These are phyloP conservation scores for Phialemonium atrogriseum DNA, from an alignment of 2,329 filamentous ascomycete genomes.

Conservation along the genomic window DNA sequence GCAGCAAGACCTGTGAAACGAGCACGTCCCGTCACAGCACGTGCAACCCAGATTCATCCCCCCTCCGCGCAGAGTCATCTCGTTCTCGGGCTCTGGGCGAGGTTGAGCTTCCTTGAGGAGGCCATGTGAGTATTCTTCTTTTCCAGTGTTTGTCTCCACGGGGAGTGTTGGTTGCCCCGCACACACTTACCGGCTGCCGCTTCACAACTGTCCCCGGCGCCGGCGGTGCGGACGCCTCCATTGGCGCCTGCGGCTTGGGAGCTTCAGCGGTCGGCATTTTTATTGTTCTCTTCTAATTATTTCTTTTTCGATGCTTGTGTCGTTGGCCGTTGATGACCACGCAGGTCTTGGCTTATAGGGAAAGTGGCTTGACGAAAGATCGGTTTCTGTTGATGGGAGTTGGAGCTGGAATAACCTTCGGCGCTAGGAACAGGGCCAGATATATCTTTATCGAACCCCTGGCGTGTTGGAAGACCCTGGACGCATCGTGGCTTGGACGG, in stretches of 20 bases:
- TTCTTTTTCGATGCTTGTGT: neutral
- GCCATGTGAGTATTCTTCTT: slow-evolving; percentile 5
- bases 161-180: neutral
- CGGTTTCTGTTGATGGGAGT: too few species aligned
- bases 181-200: slow-evolving; percentile 10
- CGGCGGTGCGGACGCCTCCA: slow-evolving; percentile 8
- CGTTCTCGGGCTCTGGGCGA: slow-evolving; percentile 7
- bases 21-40: slow-evolving; percentile 12
- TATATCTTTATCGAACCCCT: too few species aligned
- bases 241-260: slow-evolving; percentile 12
- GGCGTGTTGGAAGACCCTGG: too few species aligned
- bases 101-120: too few species aligned
- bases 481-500: too few species aligned
- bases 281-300: neutral
- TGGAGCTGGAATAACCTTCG: too few species aligned
- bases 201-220: slow-evolving; percentile 5
- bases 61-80: slow-evolving; percentile 12
- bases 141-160: neutral
- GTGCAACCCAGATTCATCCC: slow-evolving; percentile 12
- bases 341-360: too few species aligned
- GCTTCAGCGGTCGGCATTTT: slow-evolving; percentile 10
- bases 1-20: slow-evolving; percentile 13
- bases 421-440: too few species aligned
- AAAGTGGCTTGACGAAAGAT: too few species aligned
- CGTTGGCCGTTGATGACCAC: neutral